Evolutionary conservation across 768 basidiomycete species (phyloP).

Genomic region (Scleroderma citrinum): DNA sequence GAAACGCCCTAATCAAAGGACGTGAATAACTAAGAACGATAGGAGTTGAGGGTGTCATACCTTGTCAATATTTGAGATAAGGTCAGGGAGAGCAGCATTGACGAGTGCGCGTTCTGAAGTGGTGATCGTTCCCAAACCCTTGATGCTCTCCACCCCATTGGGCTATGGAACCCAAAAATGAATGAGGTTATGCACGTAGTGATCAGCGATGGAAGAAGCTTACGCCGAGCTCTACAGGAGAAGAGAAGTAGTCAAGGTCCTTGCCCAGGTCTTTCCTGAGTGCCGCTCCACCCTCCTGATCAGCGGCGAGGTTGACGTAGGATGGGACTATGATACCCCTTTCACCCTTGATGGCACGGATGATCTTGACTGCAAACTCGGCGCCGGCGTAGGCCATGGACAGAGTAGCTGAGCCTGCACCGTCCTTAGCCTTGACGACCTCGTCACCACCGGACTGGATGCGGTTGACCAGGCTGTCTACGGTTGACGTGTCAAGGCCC

Average conservation of each 20-base stretch:
- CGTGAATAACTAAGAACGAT: neutral
- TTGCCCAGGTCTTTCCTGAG: slow-evolving; percentile 72
- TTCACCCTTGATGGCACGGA: slow-evolving; percentile 83
- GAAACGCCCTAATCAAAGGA: slow-evolving; percentile 15
- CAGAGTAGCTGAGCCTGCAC: slow-evolving; percentile 87
- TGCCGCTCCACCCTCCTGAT: slow-evolving; percentile 63
- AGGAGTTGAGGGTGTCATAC: slow-evolving; percentile 31
- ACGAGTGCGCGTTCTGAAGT: slow-evolving; percentile 72
- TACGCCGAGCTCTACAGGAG: slow-evolving; percentile 85
- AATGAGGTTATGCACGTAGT: neutral
- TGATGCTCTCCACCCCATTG: slow-evolving; percentile 78
- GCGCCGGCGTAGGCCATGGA: slow-evolving; percentile 96
- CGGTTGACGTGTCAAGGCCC: slow-evolving; percentile 37
- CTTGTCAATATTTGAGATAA: slow-evolving; percentile 64
- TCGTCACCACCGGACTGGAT: slow-evolving; percentile 97
- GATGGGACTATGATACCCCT: slow-evolving; percentile 80
- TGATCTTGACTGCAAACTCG: slow-evolving; percentile 77
- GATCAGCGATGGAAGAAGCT: slow-evolving; percentile 9
- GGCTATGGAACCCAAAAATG: slow-evolving; percentile 38
- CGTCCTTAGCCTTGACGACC: slow-evolving; percentile 97
- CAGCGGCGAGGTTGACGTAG: slow-evolving; percentile 75
- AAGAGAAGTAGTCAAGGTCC: slow-evolving; percentile 83
- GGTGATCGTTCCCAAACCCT: slow-evolving; percentile 70
- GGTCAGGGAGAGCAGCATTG: slow-evolving; percentile 75
- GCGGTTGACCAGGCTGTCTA: slow-evolving; percentile 67